A percentile compares a stretch with the other conserved stretches of the same genome.
phyloP scores from a whole-genome alignment of 2,329 filamentous ascomycete species.

The Clarireedia paspali region DNA sequence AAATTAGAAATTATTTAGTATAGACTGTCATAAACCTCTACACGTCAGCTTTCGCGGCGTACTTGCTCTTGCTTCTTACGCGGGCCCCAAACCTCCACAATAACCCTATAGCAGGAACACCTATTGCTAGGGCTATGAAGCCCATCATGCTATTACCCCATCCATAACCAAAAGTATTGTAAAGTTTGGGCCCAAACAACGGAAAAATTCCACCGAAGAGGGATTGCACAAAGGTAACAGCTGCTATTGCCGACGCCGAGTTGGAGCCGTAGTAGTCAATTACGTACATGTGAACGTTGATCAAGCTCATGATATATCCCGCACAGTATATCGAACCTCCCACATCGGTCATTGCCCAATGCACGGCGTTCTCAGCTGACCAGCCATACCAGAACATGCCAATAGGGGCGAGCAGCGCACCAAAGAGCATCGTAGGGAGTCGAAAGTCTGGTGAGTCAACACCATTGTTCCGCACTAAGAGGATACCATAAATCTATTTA shows the following conservation, averaged over 20 bases:
- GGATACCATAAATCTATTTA: constrained; percentile 37
- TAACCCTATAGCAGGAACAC: no score
- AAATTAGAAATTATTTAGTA: no score
- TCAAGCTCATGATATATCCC: background rate
- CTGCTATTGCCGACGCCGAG: no score
- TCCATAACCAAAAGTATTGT: no score
- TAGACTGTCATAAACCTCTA: no score
- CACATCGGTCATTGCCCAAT: constrained; percentile 34
- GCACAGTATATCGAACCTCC: constrained; percentile 41
- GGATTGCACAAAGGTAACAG: constrained; percentile 27
- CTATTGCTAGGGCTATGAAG: no score
- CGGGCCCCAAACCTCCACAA: no score
- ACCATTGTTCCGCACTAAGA: constrained; percentile 14
- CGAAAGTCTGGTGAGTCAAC: constrained; percentile 47
- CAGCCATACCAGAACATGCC: constrained; percentile 49
- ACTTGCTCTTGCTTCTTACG: no score
- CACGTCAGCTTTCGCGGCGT: no score
- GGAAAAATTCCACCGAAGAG: constrained; percentile 29
- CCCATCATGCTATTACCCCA: no score
- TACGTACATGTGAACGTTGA: constrained; percentile 37
- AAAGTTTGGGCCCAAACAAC: no score
- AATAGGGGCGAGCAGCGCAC: constrained; percentile 44
- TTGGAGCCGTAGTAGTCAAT: constrained; percentile 31
- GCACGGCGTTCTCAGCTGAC: constrained; percentile 47
- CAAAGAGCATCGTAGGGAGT: constrained; percentile 46